Evolutionary conservation across 2,329 filamentous ascomycete genomes (phyloP).

Genomic region (Botrytis tulipae): DNA sequence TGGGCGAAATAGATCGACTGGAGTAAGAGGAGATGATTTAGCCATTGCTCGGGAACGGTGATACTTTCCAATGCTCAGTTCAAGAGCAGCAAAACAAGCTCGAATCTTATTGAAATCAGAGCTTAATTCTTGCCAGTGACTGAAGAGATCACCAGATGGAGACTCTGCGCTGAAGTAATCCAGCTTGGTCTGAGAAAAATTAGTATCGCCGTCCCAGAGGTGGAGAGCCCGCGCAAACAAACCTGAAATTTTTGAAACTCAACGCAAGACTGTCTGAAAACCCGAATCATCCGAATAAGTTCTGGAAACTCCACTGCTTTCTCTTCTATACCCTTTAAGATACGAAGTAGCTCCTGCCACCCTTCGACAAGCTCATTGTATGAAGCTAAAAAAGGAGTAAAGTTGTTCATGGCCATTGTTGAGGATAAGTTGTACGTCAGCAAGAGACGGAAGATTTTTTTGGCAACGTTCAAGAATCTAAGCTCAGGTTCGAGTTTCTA

Average conservation of each 20-base stretch:
- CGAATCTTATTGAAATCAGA: background rate
- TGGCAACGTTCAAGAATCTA: background rate
- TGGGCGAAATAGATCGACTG: background rate
- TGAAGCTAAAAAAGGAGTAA: background rate
- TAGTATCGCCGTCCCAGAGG: background rate
- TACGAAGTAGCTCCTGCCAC: background rate
- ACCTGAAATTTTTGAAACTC: background rate
- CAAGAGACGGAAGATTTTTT: accelerated
- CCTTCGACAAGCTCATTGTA: background rate
- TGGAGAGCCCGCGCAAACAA: background rate
- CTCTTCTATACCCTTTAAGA: background rate
- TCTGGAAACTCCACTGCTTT: background rate
- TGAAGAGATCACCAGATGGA: background rate
- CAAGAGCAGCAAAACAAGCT: background rate
- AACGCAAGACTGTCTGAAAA: background rate
- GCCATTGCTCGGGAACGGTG: background rate
- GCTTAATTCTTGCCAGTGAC: background rate
- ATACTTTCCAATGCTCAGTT: background rate
- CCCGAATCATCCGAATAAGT: background rate
- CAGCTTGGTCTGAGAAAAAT: background rate
- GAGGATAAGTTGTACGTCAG: background rate
- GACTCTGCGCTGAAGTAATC: background rate
- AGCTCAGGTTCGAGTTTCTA: background rate
- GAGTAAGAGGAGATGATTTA: background rate
- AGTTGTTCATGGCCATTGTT: background rate